Conservation (phyloP, 2,329 filamentous ascomycete genomes). For the Gremmenia infestans region DNA sequence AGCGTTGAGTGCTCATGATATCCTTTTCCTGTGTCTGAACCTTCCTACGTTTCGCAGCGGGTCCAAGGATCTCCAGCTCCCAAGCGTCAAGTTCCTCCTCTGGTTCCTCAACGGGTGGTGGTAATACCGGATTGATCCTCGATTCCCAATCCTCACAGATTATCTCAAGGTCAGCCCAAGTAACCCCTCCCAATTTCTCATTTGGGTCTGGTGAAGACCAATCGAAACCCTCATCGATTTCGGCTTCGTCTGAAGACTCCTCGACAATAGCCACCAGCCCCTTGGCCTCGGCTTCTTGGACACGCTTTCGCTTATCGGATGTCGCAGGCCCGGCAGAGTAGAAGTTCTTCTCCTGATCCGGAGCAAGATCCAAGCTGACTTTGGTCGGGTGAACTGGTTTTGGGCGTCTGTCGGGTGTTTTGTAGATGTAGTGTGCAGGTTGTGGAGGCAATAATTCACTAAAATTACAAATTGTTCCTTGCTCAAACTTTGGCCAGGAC, state of each 20-base stretch:
- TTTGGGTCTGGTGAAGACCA: constrained; percentile 45
- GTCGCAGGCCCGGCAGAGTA: constrained; percentile 61
- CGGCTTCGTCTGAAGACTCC: constrained; percentile 34
- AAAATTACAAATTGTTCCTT: constrained; percentile 70
- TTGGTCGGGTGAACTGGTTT: constrained; percentile 84
- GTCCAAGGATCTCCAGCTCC: constrained; percentile 51
- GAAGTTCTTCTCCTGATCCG: constrained; percentile 83
- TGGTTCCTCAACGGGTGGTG: constrained; percentile 11
- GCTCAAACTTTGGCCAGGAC: constrained; percentile 76
- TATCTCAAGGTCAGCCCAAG: constrained; percentile 74
- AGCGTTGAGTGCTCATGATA: constrained; percentile 52
- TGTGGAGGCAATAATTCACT: constrained; percentile 79
- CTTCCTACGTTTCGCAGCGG: constrained; percentile 62
- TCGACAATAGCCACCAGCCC: constrained; percentile 43
- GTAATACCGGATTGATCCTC: constrained; percentile 42
- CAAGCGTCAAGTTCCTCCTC: constrained; percentile 51
- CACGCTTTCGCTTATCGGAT: constrained; percentile 48
- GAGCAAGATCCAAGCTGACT: constrained; percentile 76
- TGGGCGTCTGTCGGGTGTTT: constrained; percentile 72
- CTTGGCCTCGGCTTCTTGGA: constrained; percentile 47
- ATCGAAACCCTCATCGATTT: constrained; percentile 45
- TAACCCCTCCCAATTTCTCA: constrained; percentile 69
- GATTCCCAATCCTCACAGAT: constrained; percentile 83
- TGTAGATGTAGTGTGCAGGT: constrained; percentile 70
- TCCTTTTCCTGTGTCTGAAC: constrained; percentile 50